Percentiles rank a stretch among this genome's conserved stretches.
These are phyloP conservation scores for Guyanaporus albipodus DNA, from an alignment of 768 basidiomycete species.

Conservation along the genomic window DNA sequence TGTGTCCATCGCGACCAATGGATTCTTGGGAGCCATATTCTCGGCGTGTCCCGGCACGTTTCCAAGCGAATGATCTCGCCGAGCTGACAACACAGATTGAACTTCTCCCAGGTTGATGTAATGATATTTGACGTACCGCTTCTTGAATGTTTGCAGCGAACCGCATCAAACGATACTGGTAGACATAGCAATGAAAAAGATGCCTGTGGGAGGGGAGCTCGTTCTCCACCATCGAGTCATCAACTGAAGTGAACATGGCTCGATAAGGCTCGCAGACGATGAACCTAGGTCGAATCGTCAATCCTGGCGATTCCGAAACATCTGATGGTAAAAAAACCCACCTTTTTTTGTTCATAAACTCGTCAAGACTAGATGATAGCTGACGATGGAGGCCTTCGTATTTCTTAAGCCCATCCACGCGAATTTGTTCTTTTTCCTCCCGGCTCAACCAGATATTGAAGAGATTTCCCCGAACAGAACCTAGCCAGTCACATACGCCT, in stretches of 20 bases:
- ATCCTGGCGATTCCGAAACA: neutral
- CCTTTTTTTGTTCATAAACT: constrained; percentile 51
- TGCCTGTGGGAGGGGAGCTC: constrained; percentile 60
- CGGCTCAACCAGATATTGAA: constrained; percentile 34
- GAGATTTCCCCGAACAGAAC: constrained; percentile 33
- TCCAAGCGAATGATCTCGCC: constrained; percentile 56
- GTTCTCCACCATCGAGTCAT: constrained; percentile 23
- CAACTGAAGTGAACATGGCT: constrained; percentile 40
- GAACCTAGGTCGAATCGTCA: constrained; percentile 4
- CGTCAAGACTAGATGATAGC: constrained; percentile 36
- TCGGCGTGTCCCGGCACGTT: constrained; percentile 35
- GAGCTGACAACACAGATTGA: constrained; percentile 38
- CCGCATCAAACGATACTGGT: constrained; percentile 50
- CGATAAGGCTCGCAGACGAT: constrained; percentile 60
- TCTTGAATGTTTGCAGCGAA: constrained; percentile 32
- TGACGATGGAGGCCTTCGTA: constrained; percentile 36
- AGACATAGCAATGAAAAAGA: constrained; percentile 70
- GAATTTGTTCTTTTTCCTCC: constrained; percentile 27
- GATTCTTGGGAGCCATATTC: constrained; percentile 55
- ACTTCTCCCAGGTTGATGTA: neutral
- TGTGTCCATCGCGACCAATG: constrained; percentile 33
- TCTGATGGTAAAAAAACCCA: constrained; percentile 20
- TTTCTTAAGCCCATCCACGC: constrained; percentile 35
- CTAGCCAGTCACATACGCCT: constrained; percentile 51
- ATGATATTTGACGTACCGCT: constrained; percentile 26